Evolutionary conservation across 192 early-diverging fungal species (phyloP).

Genomic region (Diversispora epigaea): DNA sequence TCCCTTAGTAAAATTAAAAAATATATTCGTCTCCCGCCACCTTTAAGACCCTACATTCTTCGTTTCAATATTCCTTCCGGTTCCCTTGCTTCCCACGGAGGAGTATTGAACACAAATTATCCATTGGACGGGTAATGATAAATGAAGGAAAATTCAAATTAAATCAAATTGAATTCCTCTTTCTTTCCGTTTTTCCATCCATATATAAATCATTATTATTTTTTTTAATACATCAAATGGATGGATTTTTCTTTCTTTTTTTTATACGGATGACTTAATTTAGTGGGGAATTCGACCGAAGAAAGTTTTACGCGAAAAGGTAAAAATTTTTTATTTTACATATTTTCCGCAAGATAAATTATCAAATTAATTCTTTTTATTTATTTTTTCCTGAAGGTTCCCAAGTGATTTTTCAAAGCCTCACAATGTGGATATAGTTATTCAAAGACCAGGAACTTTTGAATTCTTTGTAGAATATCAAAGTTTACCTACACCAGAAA

Average conservation of each 20-base stretch:
- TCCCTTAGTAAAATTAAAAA: constrained; percentile 38
- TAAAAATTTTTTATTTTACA: constrained; percentile 30
- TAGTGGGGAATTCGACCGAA: constrained; percentile 39
- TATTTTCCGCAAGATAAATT: not conserved
- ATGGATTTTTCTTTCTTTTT: too few species aligned
- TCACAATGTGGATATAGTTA: constrained; percentile 50
- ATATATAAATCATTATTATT: not conserved
- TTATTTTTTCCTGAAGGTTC: constrained; percentile 42
- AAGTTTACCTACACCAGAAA: constrained; percentile 29
- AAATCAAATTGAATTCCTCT: not conserved
- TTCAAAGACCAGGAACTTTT: constrained; percentile 75
- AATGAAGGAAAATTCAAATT: not conserved
- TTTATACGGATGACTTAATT: constrained; percentile 24
- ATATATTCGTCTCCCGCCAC: constrained; percentile 74
- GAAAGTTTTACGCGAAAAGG: constrained; percentile 44
- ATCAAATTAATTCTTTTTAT: constrained; percentile 23
- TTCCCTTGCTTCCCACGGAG: constrained; percentile 65
- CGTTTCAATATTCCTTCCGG: constrained; percentile 82
- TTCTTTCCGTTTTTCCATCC: not conserved
- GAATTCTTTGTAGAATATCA: constrained; percentile 82
- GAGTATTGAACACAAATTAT: constrained; percentile 86
- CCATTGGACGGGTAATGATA: constrained; percentile 65
- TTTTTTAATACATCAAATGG: too few species aligned
- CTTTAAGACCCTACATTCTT: constrained; percentile 63
- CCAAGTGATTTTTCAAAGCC: constrained; percentile 60